Conservation (phyloP, 2,329 filamentous ascomycete genomes). For the Coniochaeta sp. region DNA sequence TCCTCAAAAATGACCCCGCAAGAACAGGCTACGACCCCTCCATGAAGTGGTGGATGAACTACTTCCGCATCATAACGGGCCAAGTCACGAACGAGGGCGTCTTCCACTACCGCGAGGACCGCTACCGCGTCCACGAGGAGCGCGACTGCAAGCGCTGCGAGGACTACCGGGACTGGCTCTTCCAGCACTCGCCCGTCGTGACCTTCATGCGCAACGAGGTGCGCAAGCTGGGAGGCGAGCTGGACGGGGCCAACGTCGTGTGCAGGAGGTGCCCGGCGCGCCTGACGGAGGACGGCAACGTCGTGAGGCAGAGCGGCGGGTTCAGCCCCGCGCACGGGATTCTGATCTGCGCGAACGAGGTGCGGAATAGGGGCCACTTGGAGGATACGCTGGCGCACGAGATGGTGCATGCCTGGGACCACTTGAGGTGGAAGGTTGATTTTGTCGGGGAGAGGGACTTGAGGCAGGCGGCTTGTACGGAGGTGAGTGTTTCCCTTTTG, state of each 20-base stretch:
- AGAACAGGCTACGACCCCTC: slow-evolving; percentile 58
- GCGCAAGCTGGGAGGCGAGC: slow-evolving; percentile 65
- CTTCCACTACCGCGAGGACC: slow-evolving; percentile 70
- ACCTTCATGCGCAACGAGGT: slow-evolving; percentile 83
- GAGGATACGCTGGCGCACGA: slow-evolving; percentile 96
- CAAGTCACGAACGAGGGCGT: slow-evolving; percentile 61
- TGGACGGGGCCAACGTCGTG: slow-evolving; percentile 69
- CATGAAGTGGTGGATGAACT: slow-evolving; percentile 67
- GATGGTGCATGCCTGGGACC: slow-evolving; percentile 96
- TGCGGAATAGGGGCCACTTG: slow-evolving; percentile 70
- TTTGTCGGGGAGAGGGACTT: slow-evolving; percentile 64
- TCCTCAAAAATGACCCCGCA: slow-evolving; percentile 50
- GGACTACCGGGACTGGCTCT: slow-evolving; percentile 72
- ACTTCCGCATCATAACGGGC: slow-evolving; percentile 76
- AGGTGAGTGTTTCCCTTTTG: slow-evolving; percentile 50
- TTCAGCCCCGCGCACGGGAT: slow-evolving; percentile 86
- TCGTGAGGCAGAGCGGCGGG: slow-evolving; percentile 66
- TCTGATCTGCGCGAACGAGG: slow-evolving; percentile 84
- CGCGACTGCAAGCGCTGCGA: slow-evolving; percentile 78
- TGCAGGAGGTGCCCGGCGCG: slow-evolving; percentile 70
- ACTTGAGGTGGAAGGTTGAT: slow-evolving; percentile 85
- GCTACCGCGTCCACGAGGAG: slow-evolving; percentile 68
- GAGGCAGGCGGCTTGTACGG: slow-evolving; percentile 86
- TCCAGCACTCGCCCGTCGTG: slow-evolving; percentile 78
- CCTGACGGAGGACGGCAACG: slow-evolving; percentile 48